Evolutionary conservation across 805 yeast genomes (phyloP), one percentile per base, ranked within the genome.

Genomic region (Pichia eremophila): DNA sequence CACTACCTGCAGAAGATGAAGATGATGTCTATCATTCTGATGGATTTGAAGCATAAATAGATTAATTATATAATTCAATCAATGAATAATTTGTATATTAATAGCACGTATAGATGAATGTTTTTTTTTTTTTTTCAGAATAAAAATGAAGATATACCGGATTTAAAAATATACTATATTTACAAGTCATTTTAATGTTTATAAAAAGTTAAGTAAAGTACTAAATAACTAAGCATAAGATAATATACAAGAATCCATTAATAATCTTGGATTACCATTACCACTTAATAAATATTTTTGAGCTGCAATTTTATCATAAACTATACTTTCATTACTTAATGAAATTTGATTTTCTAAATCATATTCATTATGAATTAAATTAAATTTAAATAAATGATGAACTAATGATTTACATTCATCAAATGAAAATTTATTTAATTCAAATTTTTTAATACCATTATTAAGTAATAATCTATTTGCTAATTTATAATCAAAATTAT

Each of bases 181-280:
- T 29, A 29, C 32, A 29, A 29, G 32, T 29, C 22, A 19, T 19
- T 19, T 19, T 19, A 19, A 19, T 19, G 22, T 19, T 19, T 19
- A 19, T 19, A 29, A 10, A 29, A 29, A 5, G 32, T 29, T 10
- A 11, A 29, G 32, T 29, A 29, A 29, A 29, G 32, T 10, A 10
- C 11, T 35, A 27, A 14, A 29, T 43, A 15, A 29, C 50, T 51
- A 65, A 45, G 61, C 61, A 51, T 64, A 67, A 28, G 59, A 54
- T 44, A 69, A 47, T 37, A 69, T 58, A 53, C 72, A 69, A 17
- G 71, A 58, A 47, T 69, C 72, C 46, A 76, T 54, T 35, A 79
- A 58, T 45, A 71, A 72, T 49, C 75, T 67, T 41, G 86, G 81
- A 57, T 81, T 82, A 54, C 89, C 89, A 57, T 77, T 79, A 35